Evolutionary conservation across 495 filamentous ascomycete genomes (phyloP).

Genomic region (Ramalina intermedia): DNA sequence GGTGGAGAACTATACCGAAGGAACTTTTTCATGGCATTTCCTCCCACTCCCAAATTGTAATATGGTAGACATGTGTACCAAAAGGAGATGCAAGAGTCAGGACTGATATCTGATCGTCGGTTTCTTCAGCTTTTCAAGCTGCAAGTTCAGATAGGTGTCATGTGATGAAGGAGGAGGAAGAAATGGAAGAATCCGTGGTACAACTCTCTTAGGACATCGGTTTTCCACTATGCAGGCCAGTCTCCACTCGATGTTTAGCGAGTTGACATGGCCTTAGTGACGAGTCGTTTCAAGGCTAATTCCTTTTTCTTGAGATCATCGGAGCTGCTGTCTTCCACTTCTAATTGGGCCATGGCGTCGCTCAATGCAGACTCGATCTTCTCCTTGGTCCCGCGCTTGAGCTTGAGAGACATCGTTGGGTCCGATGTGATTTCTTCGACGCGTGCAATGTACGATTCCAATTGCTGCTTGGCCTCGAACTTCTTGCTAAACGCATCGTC

Average conservation of each 20-base stretch:
- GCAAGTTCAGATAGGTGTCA: background rate
- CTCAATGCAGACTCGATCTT: slow-evolving; percentile 92
- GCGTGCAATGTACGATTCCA: slow-evolving; percentile 96
- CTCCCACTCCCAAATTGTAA: too few species aligned
- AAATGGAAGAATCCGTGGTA: background rate
- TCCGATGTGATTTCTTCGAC: slow-evolving; percentile 98
- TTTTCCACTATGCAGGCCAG: background rate
- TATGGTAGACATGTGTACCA: too few species aligned
- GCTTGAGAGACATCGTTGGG: slow-evolving; percentile 86
- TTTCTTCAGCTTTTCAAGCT: background rate
- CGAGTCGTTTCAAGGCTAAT: slow-evolving; percentile 88
- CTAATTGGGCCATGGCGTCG: slow-evolving; percentile 75
- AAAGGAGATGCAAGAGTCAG: too few species aligned
- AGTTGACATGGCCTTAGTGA: slow-evolving; percentile 93
- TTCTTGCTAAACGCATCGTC: slow-evolving; percentile 99
- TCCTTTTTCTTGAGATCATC: slow-evolving; percentile 99
- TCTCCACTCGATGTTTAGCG: slow-evolving; percentile 38
- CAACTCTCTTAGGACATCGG: background rate
- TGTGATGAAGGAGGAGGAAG: background rate
- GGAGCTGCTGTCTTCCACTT: slow-evolving; percentile 72
- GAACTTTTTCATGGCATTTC: too few species aligned
- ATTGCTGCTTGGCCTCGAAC: slow-evolving; percentile 96
- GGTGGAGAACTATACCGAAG: too few species aligned
- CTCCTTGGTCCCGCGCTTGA: slow-evolving; percentile 98
- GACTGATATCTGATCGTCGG: too few species aligned